Conservation (phyloP, 2,329 filamentous ascomycete species). For the Clonostachys chloroleuca region DNA sequence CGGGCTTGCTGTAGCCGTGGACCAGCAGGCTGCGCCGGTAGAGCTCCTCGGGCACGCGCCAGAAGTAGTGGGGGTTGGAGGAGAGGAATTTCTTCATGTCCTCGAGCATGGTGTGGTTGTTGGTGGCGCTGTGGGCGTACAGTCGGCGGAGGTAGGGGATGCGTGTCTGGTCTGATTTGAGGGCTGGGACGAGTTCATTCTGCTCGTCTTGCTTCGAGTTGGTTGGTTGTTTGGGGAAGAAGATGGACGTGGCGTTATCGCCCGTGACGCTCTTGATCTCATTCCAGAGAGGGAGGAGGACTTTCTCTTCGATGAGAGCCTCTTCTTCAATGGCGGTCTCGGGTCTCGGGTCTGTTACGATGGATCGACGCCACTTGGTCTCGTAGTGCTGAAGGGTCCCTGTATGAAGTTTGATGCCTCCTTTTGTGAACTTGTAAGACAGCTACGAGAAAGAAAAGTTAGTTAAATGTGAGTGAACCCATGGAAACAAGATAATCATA, state of each 20-base stretch:
- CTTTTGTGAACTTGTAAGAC: slow-evolving; percentile 82
- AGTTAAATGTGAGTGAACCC: neutral
- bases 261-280: neutral
- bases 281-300: neutral
- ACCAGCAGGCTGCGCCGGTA: slow-evolving; percentile 17
- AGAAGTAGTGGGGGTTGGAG: slow-evolving; percentile 29
- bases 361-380: neutral
- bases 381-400: slow-evolving; percentile 73
- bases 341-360: neutral
- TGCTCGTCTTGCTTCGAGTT: neutral
- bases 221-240: neutral
- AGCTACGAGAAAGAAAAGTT: slow-evolving; percentile 45
- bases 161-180: neutral
- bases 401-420: slow-evolving; percentile 78
- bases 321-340: neutral
- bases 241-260: neutral
- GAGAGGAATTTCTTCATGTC: slow-evolving; percentile 10
- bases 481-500: slow-evolving; percentile 28
- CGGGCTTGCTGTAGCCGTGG: slow-evolving; percentile 1
- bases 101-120: slow-evolving; percentile 16
- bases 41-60: slow-evolving; percentile 21
- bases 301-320: neutral
- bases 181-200: neutral
- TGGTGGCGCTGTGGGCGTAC: slow-evolving; percentile 9
- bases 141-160: neutral